Evolutionary conservation across 768 basidiomycete genomes (phyloP).

Genomic region (Nevesoporus exiguus): DNA sequence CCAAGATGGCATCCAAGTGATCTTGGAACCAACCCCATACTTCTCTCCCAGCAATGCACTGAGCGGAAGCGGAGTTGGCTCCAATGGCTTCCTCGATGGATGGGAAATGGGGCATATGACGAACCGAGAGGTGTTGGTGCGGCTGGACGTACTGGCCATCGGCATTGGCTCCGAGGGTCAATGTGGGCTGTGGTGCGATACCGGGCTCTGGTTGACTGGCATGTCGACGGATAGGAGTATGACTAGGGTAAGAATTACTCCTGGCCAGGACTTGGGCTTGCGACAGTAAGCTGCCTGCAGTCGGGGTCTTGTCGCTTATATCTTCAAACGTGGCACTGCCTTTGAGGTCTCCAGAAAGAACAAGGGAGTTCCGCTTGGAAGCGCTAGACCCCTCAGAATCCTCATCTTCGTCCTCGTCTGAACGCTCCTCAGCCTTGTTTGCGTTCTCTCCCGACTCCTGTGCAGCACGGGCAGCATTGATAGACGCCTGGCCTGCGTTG

Average conservation of each 20-base stretch:
- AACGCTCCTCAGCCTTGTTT: slow-evolving; percentile 63
- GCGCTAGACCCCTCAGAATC: slow-evolving; percentile 76
- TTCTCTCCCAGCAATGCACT: slow-evolving; percentile 76
- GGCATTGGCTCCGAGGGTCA: slow-evolving; percentile 47
- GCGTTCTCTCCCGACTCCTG: slow-evolving; percentile 64
- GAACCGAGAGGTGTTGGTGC: slow-evolving; percentile 60
- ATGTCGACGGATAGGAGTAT: slow-evolving; percentile 77
- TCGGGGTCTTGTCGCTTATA: slow-evolving; percentile 81
- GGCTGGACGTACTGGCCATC: slow-evolving; percentile 46
- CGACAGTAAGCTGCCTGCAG: slow-evolving; percentile 70
- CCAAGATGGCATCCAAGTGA: slow-evolving; percentile 79
- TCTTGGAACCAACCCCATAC: slow-evolving; percentile 93
- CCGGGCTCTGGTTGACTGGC: slow-evolving; percentile 52
- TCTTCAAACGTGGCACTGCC: slow-evolving; percentile 57
- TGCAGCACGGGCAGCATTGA: slow-evolving; percentile 69
- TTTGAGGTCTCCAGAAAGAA: slow-evolving; percentile 62
- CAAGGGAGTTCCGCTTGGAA: slow-evolving; percentile 74
- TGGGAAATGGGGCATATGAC: slow-evolving; percentile 77
- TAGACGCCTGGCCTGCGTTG: slow-evolving; percentile 69
- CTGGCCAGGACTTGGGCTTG: slow-evolving; percentile 68
- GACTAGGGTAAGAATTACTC: slow-evolving; percentile 56
- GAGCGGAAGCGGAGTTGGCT: slow-evolving; percentile 66
- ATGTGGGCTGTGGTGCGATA: slow-evolving; percentile 52
- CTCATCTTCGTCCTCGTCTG: slow-evolving; percentile 84
- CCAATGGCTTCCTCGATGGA: slow-evolving; percentile 84